These are phyloP conservation scores for Aureobasidium uvarum DNA, from an alignment of 2,329 filamentous ascomycete species.

Conservation along the genomic window DNA sequence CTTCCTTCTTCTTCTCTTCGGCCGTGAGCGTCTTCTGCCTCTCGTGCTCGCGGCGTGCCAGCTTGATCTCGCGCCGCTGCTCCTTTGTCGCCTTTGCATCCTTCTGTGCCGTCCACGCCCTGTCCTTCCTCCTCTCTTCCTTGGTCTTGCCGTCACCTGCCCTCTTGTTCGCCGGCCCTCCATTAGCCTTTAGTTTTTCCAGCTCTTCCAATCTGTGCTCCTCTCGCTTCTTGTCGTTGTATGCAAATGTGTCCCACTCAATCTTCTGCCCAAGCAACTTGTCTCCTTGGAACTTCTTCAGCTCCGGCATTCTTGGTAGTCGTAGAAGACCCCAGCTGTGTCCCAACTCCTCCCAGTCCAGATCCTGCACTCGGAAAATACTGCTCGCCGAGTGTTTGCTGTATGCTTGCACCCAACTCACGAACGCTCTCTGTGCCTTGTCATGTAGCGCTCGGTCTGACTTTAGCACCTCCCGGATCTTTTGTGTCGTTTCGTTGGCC, in stretches of 20 bases:
- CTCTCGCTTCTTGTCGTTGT: constrained; percentile 49
- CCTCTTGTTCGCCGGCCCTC: constrained; percentile 31
- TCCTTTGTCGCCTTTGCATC: constrained; percentile 39
- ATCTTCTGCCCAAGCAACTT: constrained; percentile 41
- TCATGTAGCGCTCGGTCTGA: constrained; percentile 71
- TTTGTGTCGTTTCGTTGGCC: constrained; percentile 56
- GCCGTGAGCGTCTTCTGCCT: constrained; percentile 35
- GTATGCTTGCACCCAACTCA: constrained; percentile 90
- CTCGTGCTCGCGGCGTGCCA: constrained; percentile 37
- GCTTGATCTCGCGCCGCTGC: constrained; percentile 39
- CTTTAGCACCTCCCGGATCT: constrained; percentile 60
- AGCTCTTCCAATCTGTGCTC: constrained; percentile 42
- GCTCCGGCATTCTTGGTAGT: constrained; percentile 91
- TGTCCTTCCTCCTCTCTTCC: constrained; percentile 37
- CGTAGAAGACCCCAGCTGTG: constrained; percentile 81
- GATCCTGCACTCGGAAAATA: constrained; percentile 78
- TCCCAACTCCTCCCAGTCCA: constrained; percentile 82
- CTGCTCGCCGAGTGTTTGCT: constrained; percentile 85
- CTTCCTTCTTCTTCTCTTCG: constrained; percentile 36
- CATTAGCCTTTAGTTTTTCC: constrained; percentile 31
- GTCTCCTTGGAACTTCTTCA: constrained; percentile 48
- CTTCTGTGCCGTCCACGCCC: constrained; percentile 42
- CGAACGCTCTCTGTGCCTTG: constrained; percentile 86
- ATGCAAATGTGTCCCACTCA: constrained; percentile 44
- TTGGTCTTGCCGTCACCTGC: constrained; percentile 37